Percentiles rank a stretch among this genome's conserved stretches.
Conservation (phyloP, 352 stramenopile species). For the Aphanomyces invadans region DNA sequence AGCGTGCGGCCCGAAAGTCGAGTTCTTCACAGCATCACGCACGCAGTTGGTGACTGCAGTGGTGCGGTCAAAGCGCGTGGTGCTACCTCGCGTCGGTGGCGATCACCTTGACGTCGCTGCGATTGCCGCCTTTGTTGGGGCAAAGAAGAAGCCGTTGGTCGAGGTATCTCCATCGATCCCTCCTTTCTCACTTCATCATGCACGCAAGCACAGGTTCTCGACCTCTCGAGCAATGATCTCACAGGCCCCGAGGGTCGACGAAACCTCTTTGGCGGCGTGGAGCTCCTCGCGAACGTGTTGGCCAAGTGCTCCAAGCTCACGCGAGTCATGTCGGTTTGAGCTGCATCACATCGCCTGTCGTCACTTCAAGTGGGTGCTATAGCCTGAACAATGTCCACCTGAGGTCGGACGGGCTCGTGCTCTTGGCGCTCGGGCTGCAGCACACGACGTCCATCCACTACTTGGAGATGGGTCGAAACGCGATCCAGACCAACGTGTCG, state of each 20-base stretch:
- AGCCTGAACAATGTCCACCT: slow-evolving; percentile 41
- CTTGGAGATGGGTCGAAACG: slow-evolving; percentile 45
- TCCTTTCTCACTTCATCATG: not conserved
- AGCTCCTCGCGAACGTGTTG: slow-evolving; percentile 32
- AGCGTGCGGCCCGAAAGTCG: slow-evolving; percentile 35
- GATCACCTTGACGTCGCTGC: slow-evolving; percentile 55
- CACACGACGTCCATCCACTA: slow-evolving; percentile 36
- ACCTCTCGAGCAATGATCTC: slow-evolving; percentile 47
- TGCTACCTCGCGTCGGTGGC: slow-evolving; percentile 31
- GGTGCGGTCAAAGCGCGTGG: slow-evolving; percentile 30
- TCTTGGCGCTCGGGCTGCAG: slow-evolving; percentile 38
- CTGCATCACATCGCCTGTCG: no score
- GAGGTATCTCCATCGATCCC: not conserved
- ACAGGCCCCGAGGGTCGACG: slow-evolving; percentile 31
- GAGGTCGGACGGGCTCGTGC: slow-evolving; percentile 46
- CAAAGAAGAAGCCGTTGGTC: slow-evolving; percentile 34
- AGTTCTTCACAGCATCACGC: slow-evolving; percentile 47
- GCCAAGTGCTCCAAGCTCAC: not conserved
- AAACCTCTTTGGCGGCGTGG: slow-evolving; percentile 56
- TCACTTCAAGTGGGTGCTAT: no score
- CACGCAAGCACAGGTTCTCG: slow-evolving; percentile 35
- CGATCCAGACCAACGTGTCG: slow-evolving; percentile 43
- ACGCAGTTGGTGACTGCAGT: slow-evolving; percentile 31
- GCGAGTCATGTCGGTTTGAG: slow-evolving; percentile 12
- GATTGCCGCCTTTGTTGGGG: slow-evolving; percentile 43